These are phyloP conservation scores for Selaginella moellendorffii DNA, from an alignment of 75 land plant species.

Conservation along the genomic window DNA sequence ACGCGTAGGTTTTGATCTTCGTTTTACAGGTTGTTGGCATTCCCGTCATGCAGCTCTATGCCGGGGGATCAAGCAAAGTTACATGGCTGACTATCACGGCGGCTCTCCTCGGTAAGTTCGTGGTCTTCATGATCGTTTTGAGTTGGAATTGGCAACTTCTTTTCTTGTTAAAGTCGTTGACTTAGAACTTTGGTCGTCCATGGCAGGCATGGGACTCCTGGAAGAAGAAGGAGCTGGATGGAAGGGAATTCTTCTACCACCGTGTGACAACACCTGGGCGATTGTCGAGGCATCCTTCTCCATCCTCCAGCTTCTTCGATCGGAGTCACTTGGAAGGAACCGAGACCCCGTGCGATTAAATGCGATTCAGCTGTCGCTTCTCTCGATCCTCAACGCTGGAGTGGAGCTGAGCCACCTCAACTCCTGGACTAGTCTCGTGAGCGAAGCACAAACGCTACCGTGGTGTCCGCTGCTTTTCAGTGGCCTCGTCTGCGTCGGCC, in stretches of 20 bases:
- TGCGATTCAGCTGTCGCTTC: conserved; percentile 8
- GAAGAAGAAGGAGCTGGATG: conserved; percentile 20
- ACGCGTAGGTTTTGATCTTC: not conserved
- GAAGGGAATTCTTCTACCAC: conserved; percentile 14
- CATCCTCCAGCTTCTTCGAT: conserved; percentile 15
- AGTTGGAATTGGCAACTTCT: too few relatives aligned
- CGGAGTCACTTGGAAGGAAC: conserved; percentile 10
- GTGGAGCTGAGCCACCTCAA: conserved; percentile 7
- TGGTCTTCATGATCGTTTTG: too few relatives aligned
- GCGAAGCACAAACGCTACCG: not conserved
- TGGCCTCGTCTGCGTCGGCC: not conserved
- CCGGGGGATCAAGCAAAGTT: not conserved
- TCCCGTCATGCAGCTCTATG: not conserved
- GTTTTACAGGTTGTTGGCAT: not conserved
- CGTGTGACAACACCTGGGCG: conserved; percentile 12
- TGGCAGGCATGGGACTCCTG: conserved; percentile 18
- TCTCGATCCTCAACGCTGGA: conserved; percentile 5
- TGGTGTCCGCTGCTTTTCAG: not conserved
- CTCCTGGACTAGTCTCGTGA: not conserved
- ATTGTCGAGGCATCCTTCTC: conserved; percentile 11
- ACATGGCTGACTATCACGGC: not conserved
- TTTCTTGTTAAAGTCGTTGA: not conserved
- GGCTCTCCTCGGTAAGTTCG: not conserved
- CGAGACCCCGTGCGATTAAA: conserved; percentile 9
- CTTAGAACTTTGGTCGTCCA: not conserved